A percentile compares a stretch with the other conserved stretches of the same genome.
These are phyloP conservation scores for Ophryocystis elektroscirrha DNA, from an alignment of 169 alveolate genomes.

Conservation along the genomic window DNA sequence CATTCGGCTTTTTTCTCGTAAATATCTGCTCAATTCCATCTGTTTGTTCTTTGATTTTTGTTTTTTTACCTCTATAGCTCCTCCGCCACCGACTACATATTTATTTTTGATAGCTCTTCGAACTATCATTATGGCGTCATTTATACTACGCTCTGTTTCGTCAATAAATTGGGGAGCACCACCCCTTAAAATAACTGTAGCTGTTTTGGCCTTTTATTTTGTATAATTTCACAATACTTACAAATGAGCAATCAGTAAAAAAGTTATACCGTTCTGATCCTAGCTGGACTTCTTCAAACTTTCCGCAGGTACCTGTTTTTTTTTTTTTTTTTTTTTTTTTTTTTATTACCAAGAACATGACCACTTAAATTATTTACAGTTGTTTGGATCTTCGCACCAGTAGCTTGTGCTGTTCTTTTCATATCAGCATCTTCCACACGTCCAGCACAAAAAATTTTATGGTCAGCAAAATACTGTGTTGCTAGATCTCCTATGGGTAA, in stretches of 20 bases:
- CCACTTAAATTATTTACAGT: conserved; percentile 66
- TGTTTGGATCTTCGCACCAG: conserved; percentile 80
- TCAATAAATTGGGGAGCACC: conserved; percentile 93
- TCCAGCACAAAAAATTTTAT: conserved; percentile 57
- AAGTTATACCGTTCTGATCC: conserved; percentile 88
- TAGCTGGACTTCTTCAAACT: conserved; percentile 81
- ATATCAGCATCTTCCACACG: conserved; percentile 83
- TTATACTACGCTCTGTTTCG: conserved; percentile 84
- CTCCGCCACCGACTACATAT: conserved; percentile 87
- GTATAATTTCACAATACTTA: neutral
- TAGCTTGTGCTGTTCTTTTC: conserved; percentile 69
- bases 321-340: neutral
- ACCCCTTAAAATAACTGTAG: conserved; percentile 83
- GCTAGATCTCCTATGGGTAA: conserved; percentile 96
- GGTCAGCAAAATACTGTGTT: conserved; percentile 86
- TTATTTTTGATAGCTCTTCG: conserved; percentile 68
- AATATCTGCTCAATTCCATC: conserved; percentile 43
- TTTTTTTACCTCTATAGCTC: conserved; percentile 68
- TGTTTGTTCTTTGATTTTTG: conserved; percentile 2
- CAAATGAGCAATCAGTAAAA: conserved; percentile 59
- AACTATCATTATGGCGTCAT: conserved; percentile 87
- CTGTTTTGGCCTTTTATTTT: conserved; percentile 46
- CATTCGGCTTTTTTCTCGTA: conserved; percentile 49
- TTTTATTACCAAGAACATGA: conserved; percentile 39
- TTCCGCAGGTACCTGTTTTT: conserved; percentile 70